Evolutionary conservation across 768 basidiomycete genomes (phyloP).

Genomic region (Suillus subaureus): DNA sequence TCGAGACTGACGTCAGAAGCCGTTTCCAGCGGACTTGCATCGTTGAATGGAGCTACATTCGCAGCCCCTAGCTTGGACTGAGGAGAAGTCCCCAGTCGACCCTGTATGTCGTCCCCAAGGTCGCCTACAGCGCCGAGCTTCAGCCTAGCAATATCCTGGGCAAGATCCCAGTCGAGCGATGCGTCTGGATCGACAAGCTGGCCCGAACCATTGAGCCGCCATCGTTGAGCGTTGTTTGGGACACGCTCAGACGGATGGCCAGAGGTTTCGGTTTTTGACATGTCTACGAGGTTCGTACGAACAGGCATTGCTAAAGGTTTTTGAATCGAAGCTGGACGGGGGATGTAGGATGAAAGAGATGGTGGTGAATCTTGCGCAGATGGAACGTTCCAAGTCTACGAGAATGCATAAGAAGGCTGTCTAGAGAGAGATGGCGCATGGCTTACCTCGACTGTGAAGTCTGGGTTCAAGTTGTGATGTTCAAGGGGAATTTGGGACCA

Average conservation of each 20-base stretch:
- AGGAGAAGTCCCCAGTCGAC: slow-evolving; percentile 65
- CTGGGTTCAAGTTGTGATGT: slow-evolving; percentile 27
- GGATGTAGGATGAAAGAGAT: slow-evolving; percentile 35
- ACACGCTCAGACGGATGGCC: slow-evolving; percentile 41
- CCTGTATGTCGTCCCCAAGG: slow-evolving; percentile 48
- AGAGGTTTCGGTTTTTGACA: slow-evolving; percentile 17
- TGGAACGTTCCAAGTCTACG: slow-evolving; percentile 52
- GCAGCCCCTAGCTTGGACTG: slow-evolving; percentile 60
- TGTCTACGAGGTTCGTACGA: slow-evolving; percentile 38
- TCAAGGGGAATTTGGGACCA: slow-evolving; percentile 53
- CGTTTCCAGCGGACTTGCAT: slow-evolving; percentile 73
- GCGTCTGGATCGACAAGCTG: slow-evolving; percentile 60
- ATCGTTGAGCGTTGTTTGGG: slow-evolving; percentile 48
- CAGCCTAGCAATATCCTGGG: slow-evolving; percentile 72
- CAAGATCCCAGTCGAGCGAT: slow-evolving; percentile 66
- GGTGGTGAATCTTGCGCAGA: slow-evolving; percentile 41
- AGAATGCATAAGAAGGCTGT: slow-evolving; percentile 19
- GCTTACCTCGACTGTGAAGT: slow-evolving; percentile 45
- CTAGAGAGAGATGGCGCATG: slow-evolving; percentile 24
- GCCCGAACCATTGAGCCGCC: slow-evolving; percentile 66
- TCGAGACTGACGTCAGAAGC: slow-evolving; percentile 71
- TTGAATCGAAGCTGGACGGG: slow-evolving; percentile 37
- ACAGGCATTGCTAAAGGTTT: slow-evolving; percentile 50
- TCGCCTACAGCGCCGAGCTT: slow-evolving; percentile 64
- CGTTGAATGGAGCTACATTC: slow-evolving; percentile 57